Evolutionary conservation across 2,329 filamentous ascomycete genomes (phyloP), one percentile per base, ranked within the genome.

Genomic region (Teratosphaeria viscida): DNA sequence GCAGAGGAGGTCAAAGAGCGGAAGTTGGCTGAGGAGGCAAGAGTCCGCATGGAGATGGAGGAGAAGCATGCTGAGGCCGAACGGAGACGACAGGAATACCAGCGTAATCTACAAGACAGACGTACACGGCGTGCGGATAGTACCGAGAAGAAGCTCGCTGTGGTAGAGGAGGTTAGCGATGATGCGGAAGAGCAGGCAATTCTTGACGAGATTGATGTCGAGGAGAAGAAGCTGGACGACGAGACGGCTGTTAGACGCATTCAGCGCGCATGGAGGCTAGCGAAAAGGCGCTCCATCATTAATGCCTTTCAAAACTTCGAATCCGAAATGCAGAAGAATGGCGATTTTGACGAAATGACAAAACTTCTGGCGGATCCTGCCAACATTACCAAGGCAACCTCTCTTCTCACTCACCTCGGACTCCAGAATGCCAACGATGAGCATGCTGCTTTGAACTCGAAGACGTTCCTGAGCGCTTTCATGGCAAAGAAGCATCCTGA

Each of bases 1-100:
- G 89, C 89, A 14, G 88, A 90, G 72, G 85, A 82, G 60, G 90
- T 89, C 78, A 91, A 90, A 74, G 87, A 89, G 75, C 87, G 87
- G 72, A 85, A 89, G 63, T 86, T 90, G 69, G 85, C 86, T 59
- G 87, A 92, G 64, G 82, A 88, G 59, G 81, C 80, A 65, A 85
- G 85, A 68, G 80, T 89, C 71, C 84, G 85, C 63, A 75, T 82
- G 56, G 87, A 91, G 71, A 90, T 92, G 81, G 87, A 92, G 71
- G 88, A 91, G 75, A 85, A 87, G 63, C 81, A 90, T 67, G 87
- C 88, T 35, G 89, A 92, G 69, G 89, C 88, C 0, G 87, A 92
- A 72, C 82, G 78, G 70, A 81, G 89, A 67, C 80, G 89, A 61
- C 82, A 74, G 56, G 77, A 80, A 63, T 80, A 80, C 66, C 77